Conservation (phyloP, 495 filamentous ascomycete genomes). For the Daldinia loculata region DNA sequence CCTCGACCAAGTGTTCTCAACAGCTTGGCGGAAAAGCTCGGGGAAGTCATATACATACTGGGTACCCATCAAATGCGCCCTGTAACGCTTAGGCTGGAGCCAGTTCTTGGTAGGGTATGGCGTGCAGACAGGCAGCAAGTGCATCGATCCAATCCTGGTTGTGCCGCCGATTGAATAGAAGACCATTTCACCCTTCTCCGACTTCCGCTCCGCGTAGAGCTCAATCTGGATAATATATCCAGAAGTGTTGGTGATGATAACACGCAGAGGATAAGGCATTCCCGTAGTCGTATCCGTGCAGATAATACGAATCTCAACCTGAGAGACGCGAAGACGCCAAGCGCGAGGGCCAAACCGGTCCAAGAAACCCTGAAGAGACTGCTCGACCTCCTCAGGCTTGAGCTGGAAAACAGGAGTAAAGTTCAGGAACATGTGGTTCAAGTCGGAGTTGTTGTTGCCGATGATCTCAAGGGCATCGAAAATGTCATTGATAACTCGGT, state of each 20-base stretch:
- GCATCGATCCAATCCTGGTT: conserved; percentile 94
- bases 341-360: conserved; percentile 94
- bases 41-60: conserved; percentile 99
- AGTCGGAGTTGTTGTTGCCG: conserved; percentile 97
- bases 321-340: conserved; percentile 96
- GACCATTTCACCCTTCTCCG: conserved; percentile 94
- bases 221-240: conserved; percentile 99
- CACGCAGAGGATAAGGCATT: conserved; percentile 89
- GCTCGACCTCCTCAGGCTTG: conserved; percentile 87
- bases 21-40: conserved; percentile 96
- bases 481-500: conserved; percentile 96
- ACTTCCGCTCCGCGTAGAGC: conserved; percentile 96
- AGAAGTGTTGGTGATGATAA: conserved; percentile 97
- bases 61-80: conserved; percentile 98
- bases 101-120: conserved; percentile 98
- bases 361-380: conserved; percentile 92
- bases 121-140: conserved; percentile 86
- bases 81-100: conserved; percentile 98
- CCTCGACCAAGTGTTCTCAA: conserved; percentile 92
- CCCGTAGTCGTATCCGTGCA: conserved; percentile 90
- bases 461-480: conserved; percentile 97
- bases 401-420: conserved; percentile 96
- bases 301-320: conserved; percentile 97
- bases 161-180: conserved; percentile 98
- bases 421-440: conserved; percentile 99